A percentile compares a stretch with the other conserved stretches of the same genome.
These are phyloP conservation scores for Mercurialis annua DNA, from an alignment of 345 rosid species.

Conservation along the genomic window DNA sequence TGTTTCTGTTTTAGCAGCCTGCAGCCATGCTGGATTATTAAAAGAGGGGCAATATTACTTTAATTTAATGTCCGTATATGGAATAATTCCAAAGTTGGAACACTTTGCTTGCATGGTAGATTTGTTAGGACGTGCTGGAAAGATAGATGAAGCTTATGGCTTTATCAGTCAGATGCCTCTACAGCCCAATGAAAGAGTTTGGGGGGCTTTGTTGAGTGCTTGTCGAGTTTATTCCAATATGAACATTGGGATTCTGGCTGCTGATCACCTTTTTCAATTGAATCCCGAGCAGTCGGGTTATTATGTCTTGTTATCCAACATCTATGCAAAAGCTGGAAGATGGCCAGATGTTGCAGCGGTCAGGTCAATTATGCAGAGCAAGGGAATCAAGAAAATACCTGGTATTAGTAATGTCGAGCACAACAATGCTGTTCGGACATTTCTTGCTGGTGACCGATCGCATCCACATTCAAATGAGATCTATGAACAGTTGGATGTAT, in stretches of 20 bases:
- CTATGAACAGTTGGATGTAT: conserved; percentile 45
- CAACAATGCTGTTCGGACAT: conserved; percentile 42
- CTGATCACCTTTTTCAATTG: conserved; percentile 54
- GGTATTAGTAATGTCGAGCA: conserved; percentile 69
- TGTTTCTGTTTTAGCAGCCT: conserved; percentile 69
- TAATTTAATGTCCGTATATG: conserved; percentile 50
- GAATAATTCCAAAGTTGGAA: conserved; percentile 53
- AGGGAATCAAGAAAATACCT: conserved; percentile 58
- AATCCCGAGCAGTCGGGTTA: conserved; percentile 66
- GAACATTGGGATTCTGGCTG: conserved; percentile 64
- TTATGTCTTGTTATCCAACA: conserved; percentile 68
- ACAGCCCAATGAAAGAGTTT: conserved; percentile 65
- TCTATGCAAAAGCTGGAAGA: conserved; percentile 72
- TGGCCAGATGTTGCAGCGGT: conserved; percentile 60
- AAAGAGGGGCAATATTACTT: conserved; percentile 52
- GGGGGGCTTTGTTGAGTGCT: conserved; percentile 74
- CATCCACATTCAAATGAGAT: conserved; percentile 47
- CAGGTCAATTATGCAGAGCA: conserved; percentile 52
- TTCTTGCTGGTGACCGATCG: conserved; percentile 60
- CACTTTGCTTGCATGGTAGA: conserved; percentile 80
- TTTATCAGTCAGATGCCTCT: conserved; percentile 51
- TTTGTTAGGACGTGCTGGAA: conserved; percentile 63
- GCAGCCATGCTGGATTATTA: conserved; percentile 65
- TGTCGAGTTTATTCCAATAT: conserved; percentile 51
- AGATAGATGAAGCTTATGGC: conserved; percentile 55